A percentile compares a stretch with the other conserved stretches of the same genome.
Evolutionary conservation across 2,329 filamentous ascomycete species (phyloP).

Genomic region (Pezicula rhizophila): DNA sequence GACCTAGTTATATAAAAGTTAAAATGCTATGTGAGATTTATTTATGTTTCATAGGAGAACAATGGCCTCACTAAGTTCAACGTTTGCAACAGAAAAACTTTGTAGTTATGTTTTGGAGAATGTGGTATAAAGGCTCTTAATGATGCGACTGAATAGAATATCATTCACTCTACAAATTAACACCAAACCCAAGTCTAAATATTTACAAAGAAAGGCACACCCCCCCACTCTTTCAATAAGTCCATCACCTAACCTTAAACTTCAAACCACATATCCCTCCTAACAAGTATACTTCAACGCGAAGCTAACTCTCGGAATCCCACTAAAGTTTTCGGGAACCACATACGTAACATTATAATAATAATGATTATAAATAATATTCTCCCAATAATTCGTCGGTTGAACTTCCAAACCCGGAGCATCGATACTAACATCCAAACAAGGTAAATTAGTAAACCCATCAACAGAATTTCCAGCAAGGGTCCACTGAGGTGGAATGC

Average conservation of each 20-base stretch:
- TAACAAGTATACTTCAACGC: slow-evolving; percentile 28
- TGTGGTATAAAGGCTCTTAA: too few relatives aligned
- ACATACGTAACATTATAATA: slow-evolving; percentile 42
- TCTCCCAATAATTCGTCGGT: slow-evolving; percentile 31
- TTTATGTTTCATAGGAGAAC: too few relatives aligned
- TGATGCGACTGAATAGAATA: too few relatives aligned
- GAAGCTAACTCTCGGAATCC: slow-evolving; percentile 32
- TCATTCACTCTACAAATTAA: too few relatives aligned
- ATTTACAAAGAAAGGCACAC: too few relatives aligned
- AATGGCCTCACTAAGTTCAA: too few relatives aligned
- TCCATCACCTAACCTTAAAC: too few relatives aligned
- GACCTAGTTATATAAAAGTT: too few relatives aligned
- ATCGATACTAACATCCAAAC: slow-evolving; percentile 32
- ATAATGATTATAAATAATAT: slow-evolving; percentile 33
- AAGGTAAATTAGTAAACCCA: slow-evolving; percentile 32
- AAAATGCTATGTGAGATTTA: too few relatives aligned
- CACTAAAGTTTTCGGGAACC: slow-evolving; percentile 34
- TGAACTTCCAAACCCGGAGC: slow-evolving; percentile 32
- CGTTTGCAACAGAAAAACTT: too few relatives aligned
- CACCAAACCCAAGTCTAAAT: too few relatives aligned
- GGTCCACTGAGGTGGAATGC: slow-evolving; percentile 34
- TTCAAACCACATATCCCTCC: not conserved
- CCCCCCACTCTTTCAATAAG: not conserved
- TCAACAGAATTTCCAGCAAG: slow-evolving; percentile 23
- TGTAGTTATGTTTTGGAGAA: too few relatives aligned